Evolutionary conservation across 2,329 filamentous ascomycete genomes (phyloP).

Genomic region (Talaromyces sp.): DNA sequence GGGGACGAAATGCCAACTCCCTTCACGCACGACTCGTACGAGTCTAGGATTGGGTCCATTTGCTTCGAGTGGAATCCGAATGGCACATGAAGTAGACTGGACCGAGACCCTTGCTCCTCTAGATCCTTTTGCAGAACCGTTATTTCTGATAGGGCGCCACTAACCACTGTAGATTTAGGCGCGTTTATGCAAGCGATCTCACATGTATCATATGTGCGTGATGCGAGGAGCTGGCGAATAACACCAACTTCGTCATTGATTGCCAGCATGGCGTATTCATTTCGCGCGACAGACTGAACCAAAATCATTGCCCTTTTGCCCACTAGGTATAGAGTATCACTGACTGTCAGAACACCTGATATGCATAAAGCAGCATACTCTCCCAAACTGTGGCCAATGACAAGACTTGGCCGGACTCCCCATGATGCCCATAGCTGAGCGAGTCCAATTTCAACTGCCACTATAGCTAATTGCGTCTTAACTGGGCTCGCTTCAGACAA

Average conservation of each 20-base stretch:
- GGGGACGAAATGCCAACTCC: conserved; percentile 36
- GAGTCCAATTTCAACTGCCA: conserved; percentile 28
- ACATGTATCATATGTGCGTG: neutral
- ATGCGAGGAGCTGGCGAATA: neutral
- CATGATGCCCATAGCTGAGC: conserved; percentile 26
- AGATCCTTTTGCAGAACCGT: conserved; percentile 29
- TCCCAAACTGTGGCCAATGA: conserved; percentile 31
- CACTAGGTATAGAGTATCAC: conserved; percentile 26
- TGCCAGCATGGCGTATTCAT: conserved; percentile 5
- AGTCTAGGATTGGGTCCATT: conserved; percentile 41
- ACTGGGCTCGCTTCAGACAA: conserved; percentile 21
- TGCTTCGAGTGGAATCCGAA: conserved; percentile 46
- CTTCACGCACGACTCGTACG: conserved; percentile 33
- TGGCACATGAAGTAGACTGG: conserved; percentile 39
- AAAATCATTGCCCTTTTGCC: conserved; percentile 25
- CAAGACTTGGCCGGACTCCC: conserved; percentile 24
- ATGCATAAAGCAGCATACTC: conserved; percentile 28
- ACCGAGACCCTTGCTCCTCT: conserved; percentile 30
- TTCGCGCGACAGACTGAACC: conserved; percentile 4
- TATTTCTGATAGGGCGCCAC: conserved; percentile 32
- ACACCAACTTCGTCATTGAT: neutral
- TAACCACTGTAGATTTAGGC: conserved; percentile 39
- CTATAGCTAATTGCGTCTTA: conserved; percentile 25
- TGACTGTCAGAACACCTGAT: conserved; percentile 24
- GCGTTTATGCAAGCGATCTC: conserved; percentile 37